These are phyloP conservation scores for Phytophthora sp. DNA, from an alignment of 352 stramenopile genomes.

Conservation along the genomic window DNA sequence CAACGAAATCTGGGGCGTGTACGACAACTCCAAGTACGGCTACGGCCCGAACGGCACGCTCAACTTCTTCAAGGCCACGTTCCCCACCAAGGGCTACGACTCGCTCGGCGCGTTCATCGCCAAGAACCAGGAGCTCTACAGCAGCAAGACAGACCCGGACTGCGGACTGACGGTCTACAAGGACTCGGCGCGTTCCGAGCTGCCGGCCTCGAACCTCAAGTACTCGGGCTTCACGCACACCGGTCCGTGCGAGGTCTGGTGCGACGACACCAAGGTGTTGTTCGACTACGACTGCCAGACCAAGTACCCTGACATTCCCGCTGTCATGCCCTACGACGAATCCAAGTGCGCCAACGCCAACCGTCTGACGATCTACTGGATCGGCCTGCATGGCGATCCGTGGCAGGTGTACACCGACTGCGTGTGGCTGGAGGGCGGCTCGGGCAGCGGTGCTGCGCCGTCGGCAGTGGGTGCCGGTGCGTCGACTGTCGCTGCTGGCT, in stretches of 20 bases:
- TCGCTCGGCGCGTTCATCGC: constrained; percentile 49
- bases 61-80: constrained; percentile 45
- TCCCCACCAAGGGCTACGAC: constrained; percentile 42
- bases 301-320: constrained; percentile 41
- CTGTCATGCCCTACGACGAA: constrained; percentile 48
- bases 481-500: constrained; percentile 6
- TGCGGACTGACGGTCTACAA: constrained; percentile 53
- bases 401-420: constrained; percentile 73
- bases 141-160: constrained; percentile 32
- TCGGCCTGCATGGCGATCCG: constrained; percentile 50
- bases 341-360: constrained; percentile 49
- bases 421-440: constrained; percentile 37
- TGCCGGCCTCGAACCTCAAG: constrained; percentile 45
- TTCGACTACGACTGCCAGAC: constrained; percentile 54
- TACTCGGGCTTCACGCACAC: constrained; percentile 63
- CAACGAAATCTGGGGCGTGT: constrained; percentile 42
- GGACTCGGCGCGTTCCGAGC: constrained; percentile 34
- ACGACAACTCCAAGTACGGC: constrained; percentile 49
- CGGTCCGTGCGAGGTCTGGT: constrained; percentile 68
- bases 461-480: constrained; percentile 15
- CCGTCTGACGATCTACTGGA: constrained; percentile 61
- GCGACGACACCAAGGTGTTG: constrained; percentile 56
- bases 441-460: constrained; percentile 21
- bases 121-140: constrained; percentile 52
- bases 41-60: constrained; percentile 43